Evolutionary conservation across 768 basidiomycete genomes (phyloP).

Genomic region (Pholiota conissans): DNA sequence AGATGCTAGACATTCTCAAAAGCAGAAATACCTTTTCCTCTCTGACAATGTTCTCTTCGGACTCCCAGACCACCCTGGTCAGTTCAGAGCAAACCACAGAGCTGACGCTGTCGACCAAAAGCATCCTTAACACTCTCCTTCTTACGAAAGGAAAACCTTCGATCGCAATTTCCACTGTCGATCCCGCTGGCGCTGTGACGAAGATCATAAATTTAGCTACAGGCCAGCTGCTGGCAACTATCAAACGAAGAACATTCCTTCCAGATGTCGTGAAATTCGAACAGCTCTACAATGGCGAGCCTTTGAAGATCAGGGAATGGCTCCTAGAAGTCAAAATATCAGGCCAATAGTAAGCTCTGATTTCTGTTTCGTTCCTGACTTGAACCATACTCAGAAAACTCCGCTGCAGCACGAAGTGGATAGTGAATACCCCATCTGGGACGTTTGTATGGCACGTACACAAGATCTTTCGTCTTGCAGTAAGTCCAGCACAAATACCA

Average conservation of each 20-base stretch:
- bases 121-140: constrained; percentile 6
- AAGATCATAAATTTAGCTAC: constrained; percentile 1
- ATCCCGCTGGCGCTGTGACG: constrained; percentile 2
- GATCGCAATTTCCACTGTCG: constrained; percentile 3
- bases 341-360: neutral
- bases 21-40: neutral
- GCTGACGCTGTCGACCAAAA: constrained; percentile 1
- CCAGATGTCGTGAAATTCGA: constrained; percentile 4
- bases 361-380: too few species aligned
- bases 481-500: constrained; percentile 5
- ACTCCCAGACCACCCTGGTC: constrained; percentile 7
- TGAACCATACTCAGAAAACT: too few species aligned
- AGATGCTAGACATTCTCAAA: too few species aligned
- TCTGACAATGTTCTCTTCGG: neutral
- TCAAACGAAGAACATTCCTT: constrained; percentile 1
- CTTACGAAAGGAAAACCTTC: neutral
- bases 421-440: constrained; percentile 3
- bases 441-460: constrained; percentile 9
- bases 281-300: neutral
- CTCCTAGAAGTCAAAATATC: constrained; percentile 3
- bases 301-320: constrained; percentile 11
- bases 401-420: constrained; percentile 3
- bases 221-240: constrained; percentile 2
- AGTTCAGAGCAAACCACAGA: neutral
- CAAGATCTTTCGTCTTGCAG: constrained; percentile 2